Percentiles rank a stretch among this genome's conserved stretches.
phyloP scores from a whole-genome alignment of 768 basidiomycete species.

The Leccinum arenicola region DNA sequence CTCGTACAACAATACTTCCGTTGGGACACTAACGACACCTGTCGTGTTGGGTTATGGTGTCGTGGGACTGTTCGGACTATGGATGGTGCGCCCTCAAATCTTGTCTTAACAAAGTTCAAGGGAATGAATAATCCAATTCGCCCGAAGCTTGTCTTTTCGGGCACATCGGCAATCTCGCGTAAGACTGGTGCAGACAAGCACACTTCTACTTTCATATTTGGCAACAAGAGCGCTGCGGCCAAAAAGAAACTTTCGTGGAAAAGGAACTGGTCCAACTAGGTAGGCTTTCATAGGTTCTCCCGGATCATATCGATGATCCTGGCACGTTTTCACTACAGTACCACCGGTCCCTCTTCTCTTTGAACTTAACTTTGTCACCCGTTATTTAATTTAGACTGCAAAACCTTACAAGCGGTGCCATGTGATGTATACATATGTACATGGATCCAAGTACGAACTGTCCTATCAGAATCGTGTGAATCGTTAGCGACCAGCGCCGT shows the following conservation, averaged over 20 bases:
- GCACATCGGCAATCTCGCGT: constrained; percentile 53
- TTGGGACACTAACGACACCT: constrained; percentile 55
- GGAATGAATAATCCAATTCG: constrained; percentile 12
- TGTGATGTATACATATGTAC: constrained; percentile 12
- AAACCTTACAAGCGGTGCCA: constrained; percentile 15
- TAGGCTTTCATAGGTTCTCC: constrained; percentile 15
- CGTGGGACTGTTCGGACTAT: constrained; percentile 66
- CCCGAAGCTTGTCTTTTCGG: constrained; percentile 59
- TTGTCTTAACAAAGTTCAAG: constrained; percentile 11
- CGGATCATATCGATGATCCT: constrained; percentile 16
- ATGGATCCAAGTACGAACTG: constrained; percentile 11
- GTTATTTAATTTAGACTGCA: constrained; percentile 17
- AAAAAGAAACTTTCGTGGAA: constrained; percentile 56
- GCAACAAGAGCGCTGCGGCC: constrained; percentile 63
- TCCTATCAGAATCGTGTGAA: constrained; percentile 7
- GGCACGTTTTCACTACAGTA: neutral
- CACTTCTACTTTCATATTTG: constrained; percentile 77
- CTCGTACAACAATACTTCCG: constrained; percentile 58
- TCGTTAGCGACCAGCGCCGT: constrained; percentile 34
- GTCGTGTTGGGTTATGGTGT: constrained; percentile 47
- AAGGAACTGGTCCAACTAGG: constrained; percentile 33
- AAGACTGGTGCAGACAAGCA: constrained; percentile 82
- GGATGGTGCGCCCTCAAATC: constrained; percentile 53
- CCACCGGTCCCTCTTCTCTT: constrained; percentile 6
- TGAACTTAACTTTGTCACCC: constrained; percentile 31